A percentile compares a stretch with the other conserved stretches of the same genome.
Evolutionary conservation across 768 basidiomycete genomes (phyloP).

Genomic region (Leccinum subgranulosum): DNA sequence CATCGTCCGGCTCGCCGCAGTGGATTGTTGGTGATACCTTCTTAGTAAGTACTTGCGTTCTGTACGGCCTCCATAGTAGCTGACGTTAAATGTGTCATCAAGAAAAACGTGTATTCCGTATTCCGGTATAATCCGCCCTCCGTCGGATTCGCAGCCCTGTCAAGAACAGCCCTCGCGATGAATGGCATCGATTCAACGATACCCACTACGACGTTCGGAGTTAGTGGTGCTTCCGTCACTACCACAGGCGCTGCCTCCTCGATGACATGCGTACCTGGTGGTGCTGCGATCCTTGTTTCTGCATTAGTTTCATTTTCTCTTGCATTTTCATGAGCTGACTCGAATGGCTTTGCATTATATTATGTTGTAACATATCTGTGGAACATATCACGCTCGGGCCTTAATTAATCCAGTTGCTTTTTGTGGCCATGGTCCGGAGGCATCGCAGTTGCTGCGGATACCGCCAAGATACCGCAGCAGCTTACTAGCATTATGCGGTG

Average conservation of each 20-base stretch:
- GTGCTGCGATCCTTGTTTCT: slow-evolving; percentile 3
- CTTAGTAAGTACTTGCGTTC: slow-evolving; percentile 35
- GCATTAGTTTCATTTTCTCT: slow-evolving; percentile 7
- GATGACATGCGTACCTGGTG: background rate
- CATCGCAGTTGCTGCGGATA: background rate
- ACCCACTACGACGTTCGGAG: slow-evolving; percentile 23
- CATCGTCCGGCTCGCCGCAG: slow-evolving; percentile 48
- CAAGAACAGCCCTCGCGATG: slow-evolving; percentile 26
- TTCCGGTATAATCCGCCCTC: slow-evolving; percentile 46
- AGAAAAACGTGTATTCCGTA: slow-evolving; percentile 59
- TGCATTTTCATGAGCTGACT: background rate
- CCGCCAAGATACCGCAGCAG: background rate
- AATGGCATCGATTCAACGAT: slow-evolving; percentile 22
- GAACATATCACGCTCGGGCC: background rate
- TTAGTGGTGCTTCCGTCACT: slow-evolving; percentile 11
- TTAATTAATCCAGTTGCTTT: background rate
- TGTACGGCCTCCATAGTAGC: background rate
- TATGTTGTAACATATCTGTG: background rate
- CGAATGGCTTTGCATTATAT: background rate
- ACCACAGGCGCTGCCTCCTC: slow-evolving; percentile 10
- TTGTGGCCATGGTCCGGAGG: too few relatives aligned
- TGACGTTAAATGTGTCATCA: background rate
- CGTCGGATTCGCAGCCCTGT: slow-evolving; percentile 49
- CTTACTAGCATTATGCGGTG: background rate
- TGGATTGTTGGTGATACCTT: slow-evolving; percentile 95